phyloP scores from a whole-genome alignment of 257 asterid species.

The Salvia miltiorrhiza region DNA sequence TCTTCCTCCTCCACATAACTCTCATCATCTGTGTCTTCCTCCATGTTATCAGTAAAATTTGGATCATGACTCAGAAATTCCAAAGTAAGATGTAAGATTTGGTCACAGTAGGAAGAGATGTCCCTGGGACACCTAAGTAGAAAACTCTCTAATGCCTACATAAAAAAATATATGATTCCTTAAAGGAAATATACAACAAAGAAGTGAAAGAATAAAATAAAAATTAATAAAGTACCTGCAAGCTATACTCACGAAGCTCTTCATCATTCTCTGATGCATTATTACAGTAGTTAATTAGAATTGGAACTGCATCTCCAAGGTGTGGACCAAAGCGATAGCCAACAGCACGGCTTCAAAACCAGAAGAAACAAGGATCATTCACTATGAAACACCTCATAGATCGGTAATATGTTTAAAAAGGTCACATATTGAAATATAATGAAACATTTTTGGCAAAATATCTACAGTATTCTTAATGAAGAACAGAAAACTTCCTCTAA shows the following conservation, averaged over 20 bases:
- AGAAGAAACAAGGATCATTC: slow-evolving; percentile 21
- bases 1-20: slow-evolving; percentile 90
- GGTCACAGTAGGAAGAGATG: slow-evolving; percentile 74
- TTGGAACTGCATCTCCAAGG: slow-evolving; percentile 92
- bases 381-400: slow-evolving; percentile 7
- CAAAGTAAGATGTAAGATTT: slow-evolving; percentile 77
- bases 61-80: slow-evolving; percentile 96
- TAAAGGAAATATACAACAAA: slow-evolving; percentile 8
- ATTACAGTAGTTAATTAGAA: slow-evolving; percentile 74
- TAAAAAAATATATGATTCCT: slow-evolving; percentile 14
- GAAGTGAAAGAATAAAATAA: slow-evolving; percentile 8
- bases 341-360: slow-evolving; percentile 81
- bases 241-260: slow-evolving; percentile 95
- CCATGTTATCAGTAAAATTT: slow-evolving; percentile 96
- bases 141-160: slow-evolving; percentile 94
- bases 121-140: slow-evolving; percentile 93
- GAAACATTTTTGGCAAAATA: background rate
- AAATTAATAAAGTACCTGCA: slow-evolving; percentile 62
- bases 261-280: slow-evolving; percentile 99
- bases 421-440: background rate
- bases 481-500: background rate
- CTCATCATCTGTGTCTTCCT: slow-evolving; percentile 92
- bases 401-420: background rate
- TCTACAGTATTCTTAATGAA: slow-evolving; percentile 3
- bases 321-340: slow-evolving; percentile 99